Evolutionary conservation across 2,329 filamentous ascomycete genomes (phyloP).

Genomic region (Neofusicoccum laricinum): DNA sequence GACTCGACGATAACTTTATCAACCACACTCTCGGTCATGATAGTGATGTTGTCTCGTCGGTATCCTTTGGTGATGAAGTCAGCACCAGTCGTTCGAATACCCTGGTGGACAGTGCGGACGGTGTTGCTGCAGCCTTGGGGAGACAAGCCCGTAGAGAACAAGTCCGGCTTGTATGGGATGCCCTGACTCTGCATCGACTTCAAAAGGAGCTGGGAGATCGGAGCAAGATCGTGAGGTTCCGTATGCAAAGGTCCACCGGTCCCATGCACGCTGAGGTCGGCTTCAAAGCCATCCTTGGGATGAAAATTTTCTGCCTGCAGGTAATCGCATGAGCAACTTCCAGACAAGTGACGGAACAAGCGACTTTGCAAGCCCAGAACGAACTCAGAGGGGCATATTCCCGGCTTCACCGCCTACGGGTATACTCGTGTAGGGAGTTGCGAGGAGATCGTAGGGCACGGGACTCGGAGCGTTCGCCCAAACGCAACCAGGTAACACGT

Average conservation of each 20-base stretch:
- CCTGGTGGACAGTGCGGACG: constrained; percentile 30
- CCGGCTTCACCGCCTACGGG: no score
- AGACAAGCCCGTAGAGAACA: constrained; percentile 18
- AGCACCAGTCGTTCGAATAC: constrained; percentile 29
- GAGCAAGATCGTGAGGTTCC: constrained; percentile 54
- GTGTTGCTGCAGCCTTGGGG: constrained; percentile 29
- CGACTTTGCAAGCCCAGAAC: no score
- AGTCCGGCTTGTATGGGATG: constrained; percentile 17
- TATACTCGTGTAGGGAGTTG: no score
- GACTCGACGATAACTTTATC: constrained; percentile 49
- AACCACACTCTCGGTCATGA: constrained; percentile 30
- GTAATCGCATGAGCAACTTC: neutral
- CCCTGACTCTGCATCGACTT: constrained; percentile 19
- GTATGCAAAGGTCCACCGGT: constrained; percentile 49
- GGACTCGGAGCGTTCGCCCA: no score
- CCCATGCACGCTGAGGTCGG: constrained; percentile 48
- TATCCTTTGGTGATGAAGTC: constrained; percentile 43
- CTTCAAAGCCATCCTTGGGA: constrained; percentile 56
- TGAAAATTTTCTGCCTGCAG: constrained; percentile 55
- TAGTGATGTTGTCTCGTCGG: constrained; percentile 34
- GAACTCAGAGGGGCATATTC: no score
- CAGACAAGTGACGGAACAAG: no score
- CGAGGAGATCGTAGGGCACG: no score
- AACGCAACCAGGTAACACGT: no score
- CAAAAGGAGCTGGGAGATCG: constrained; percentile 36